A percentile compares a stretch with the other conserved stretches of the same genome.
Evolutionary conservation across 2,329 filamentous ascomycete species (phyloP).

Genomic region (Aspergillus hiratsukae): DNA sequence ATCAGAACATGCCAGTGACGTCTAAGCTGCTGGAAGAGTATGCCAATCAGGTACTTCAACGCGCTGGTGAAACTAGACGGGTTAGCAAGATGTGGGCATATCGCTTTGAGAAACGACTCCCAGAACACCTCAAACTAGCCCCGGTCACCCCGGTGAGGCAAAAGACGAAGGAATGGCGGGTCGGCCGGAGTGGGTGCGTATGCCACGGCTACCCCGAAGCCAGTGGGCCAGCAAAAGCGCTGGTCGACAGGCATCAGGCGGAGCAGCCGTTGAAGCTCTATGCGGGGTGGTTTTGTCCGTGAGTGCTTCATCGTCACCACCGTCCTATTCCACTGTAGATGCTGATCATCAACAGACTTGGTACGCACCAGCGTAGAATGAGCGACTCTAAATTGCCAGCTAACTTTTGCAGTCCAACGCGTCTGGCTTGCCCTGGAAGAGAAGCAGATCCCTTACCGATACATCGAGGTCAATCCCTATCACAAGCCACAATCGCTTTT

Average conservation of each 20-base stretch:
- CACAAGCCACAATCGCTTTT: constrained; percentile 65
- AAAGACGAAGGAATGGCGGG: too few relatives aligned
- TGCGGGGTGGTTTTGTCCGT: constrained; percentile 68
- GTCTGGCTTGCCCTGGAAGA: constrained; percentile 70
- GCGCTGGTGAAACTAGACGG: too few relatives aligned
- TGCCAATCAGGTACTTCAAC: too few relatives aligned
- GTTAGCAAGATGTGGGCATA: too few relatives aligned
- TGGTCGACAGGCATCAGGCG: constrained; percentile 29
- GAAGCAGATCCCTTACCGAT: constrained; percentile 69
- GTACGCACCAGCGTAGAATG: constrained; percentile 11
- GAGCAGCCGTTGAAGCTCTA: constrained; percentile 56
- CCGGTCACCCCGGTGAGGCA: too few relatives aligned
- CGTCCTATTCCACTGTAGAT: constrained; percentile 2
- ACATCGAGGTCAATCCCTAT: constrained; percentile 75
- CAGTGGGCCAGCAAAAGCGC: constrained; percentile 40
- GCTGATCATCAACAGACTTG: constrained; percentile 26
- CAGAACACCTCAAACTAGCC: too few relatives aligned
- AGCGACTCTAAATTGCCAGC: not conserved
- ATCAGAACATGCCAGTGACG: too few relatives aligned
- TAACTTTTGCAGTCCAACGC: constrained; percentile 52
- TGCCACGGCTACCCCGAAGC: constrained; percentile 34
- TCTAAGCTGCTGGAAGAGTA: too few relatives aligned
- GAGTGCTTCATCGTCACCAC: too few relatives aligned
- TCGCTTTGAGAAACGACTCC: too few relatives aligned
- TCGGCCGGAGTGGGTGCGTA: too few relatives aligned